Evolutionary conservation across 2,329 filamentous ascomycete species (phyloP).

Genomic region (Paradendryphiella salina): DNA sequence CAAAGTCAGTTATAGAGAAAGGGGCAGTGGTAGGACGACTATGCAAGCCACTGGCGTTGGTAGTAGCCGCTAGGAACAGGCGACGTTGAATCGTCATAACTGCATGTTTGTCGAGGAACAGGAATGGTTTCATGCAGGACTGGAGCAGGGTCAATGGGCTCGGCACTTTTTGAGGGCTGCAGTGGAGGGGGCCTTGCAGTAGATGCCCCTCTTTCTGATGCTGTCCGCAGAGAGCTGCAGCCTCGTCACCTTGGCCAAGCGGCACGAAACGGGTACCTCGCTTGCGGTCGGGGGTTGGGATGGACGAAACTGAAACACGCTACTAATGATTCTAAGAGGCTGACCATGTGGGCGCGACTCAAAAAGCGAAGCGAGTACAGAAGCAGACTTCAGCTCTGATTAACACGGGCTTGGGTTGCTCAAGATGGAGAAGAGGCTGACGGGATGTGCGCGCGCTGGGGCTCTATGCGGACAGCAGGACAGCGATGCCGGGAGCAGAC

Average conservation of each 20-base stretch:
- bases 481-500: constrained; percentile 1
- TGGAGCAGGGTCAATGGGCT: constrained; percentile 5
- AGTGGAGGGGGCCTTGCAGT: constrained; percentile 5
- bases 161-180: constrained; percentile 3
- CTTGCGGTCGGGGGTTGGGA: constrained; percentile 13
- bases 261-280: constrained; percentile 16
- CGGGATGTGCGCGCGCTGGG: constrained; percentile 1
- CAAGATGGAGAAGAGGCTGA: constrained; percentile 8
- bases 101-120: too few species aligned
- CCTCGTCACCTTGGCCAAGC: constrained; percentile 20
- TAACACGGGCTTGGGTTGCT: background rate
- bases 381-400: background rate
- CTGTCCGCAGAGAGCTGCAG: constrained; percentile 2
- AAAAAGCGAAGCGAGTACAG: background rate
- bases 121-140: constrained; percentile 3
- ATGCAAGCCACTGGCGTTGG: constrained; percentile 5
- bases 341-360: constrained; percentile 11
- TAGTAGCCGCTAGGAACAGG: constrained; percentile 9
- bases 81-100: background rate
- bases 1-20: constrained; percentile 2
- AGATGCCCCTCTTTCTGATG: constrained; percentile 7
- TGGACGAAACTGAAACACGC: constrained; percentile 30
- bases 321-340: constrained; percentile 13
- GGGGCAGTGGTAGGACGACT: constrained; percentile 4
- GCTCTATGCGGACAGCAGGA: background rate